Evolutionary conservation across 768 basidiomycete genomes (phyloP).

Genomic region (Chlorophyllum brunneum): DNA sequence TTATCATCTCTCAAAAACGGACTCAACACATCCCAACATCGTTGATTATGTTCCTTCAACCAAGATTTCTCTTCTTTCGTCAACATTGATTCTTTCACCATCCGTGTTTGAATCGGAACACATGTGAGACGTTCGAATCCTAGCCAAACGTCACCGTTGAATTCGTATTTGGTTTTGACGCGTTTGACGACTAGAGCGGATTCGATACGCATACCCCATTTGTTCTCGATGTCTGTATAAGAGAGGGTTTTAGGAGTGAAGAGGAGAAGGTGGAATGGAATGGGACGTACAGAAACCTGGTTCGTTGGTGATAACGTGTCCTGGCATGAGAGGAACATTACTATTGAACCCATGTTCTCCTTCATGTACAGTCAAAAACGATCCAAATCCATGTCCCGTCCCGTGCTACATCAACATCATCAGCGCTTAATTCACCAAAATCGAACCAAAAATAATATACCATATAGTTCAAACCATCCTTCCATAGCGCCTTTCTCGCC

Average conservation of each 20-base stretch:
- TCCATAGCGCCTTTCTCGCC: slow-evolving; percentile 86
- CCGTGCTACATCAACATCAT: slow-evolving; percentile 65
- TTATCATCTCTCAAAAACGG: slow-evolving; percentile 73
- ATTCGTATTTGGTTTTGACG: slow-evolving; percentile 65
- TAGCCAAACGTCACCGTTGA: slow-evolving; percentile 76
- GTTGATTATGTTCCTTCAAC: slow-evolving; percentile 87
- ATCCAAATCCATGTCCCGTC: slow-evolving; percentile 88
- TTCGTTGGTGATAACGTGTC: slow-evolving; percentile 92
- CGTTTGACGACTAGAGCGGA: slow-evolving; percentile 75
- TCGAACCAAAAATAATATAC: slow-evolving; percentile 34
- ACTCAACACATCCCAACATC: slow-evolving; percentile 60
- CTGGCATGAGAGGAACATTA: slow-evolving; percentile 67
- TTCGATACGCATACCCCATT: slow-evolving; percentile 92
- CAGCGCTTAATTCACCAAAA: slow-evolving; percentile 5
- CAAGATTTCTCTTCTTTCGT: slow-evolving; percentile 83
- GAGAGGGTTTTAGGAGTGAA: slow-evolving; percentile 11
- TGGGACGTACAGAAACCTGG: slow-evolving; percentile 79
- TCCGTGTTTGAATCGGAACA: slow-evolving; percentile 89
- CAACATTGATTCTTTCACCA: slow-evolving; percentile 84
- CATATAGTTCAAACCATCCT: slow-evolving; percentile 77
- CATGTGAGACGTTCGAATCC: slow-evolving; percentile 91
- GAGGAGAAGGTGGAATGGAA: slow-evolving; percentile 10
- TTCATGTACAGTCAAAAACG: slow-evolving; percentile 83
- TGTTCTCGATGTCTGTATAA: slow-evolving; percentile 60
- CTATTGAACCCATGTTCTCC: slow-evolving; percentile 78